Percentiles rank a stretch among this genome's conserved stretches.
Evolutionary conservation across 164 flowering plant species (phyloP).

Genomic region (Hamamelis virginiana): DNA sequence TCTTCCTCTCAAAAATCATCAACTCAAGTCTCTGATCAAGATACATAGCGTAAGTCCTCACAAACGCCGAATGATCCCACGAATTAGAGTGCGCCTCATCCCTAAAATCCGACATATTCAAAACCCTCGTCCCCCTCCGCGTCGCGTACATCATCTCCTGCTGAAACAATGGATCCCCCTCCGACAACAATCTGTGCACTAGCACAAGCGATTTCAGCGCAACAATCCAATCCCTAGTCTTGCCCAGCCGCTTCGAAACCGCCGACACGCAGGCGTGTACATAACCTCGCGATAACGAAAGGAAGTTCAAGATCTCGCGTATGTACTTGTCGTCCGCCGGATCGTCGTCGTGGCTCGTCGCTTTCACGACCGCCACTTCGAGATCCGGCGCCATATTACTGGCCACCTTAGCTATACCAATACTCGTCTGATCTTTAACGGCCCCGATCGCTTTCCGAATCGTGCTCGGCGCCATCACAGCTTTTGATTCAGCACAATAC

Average conservation of each 20-base stretch:
- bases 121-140: constrained; percentile 68
- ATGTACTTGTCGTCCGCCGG: constrained; percentile 73
- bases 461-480: constrained; percentile 41
- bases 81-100: constrained; percentile 66
- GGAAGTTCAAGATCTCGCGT: constrained; percentile 51
- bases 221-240: constrained; percentile 84
- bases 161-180: constrained; percentile 68
- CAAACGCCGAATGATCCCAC: constrained; percentile 87
- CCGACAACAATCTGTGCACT: constrained; percentile 62
- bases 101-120: constrained; percentile 81
- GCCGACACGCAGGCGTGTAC: constrained; percentile 57
- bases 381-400: constrained; percentile 68
- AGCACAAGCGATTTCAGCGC: constrained; percentile 72
- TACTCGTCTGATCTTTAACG: constrained; percentile 51
- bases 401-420: constrained; percentile 44
- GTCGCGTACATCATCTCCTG: constrained; percentile 82
- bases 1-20: constrained; percentile 33
- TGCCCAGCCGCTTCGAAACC: constrained; percentile 63
- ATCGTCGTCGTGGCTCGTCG: constrained; percentile 80
- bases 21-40: constrained; percentile 76
- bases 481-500: neutral
- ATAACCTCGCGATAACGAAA: constrained; percentile 48
- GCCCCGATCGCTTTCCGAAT: constrained; percentile 50
- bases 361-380: constrained; percentile 84
- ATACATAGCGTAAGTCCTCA: constrained; percentile 69